Percentiles rank a stretch among this genome's conserved stretches.
Evolutionary conservation across 1,284 basidiomycete species (phyloP).

Genomic region (Heterobasidion irregulare): DNA sequence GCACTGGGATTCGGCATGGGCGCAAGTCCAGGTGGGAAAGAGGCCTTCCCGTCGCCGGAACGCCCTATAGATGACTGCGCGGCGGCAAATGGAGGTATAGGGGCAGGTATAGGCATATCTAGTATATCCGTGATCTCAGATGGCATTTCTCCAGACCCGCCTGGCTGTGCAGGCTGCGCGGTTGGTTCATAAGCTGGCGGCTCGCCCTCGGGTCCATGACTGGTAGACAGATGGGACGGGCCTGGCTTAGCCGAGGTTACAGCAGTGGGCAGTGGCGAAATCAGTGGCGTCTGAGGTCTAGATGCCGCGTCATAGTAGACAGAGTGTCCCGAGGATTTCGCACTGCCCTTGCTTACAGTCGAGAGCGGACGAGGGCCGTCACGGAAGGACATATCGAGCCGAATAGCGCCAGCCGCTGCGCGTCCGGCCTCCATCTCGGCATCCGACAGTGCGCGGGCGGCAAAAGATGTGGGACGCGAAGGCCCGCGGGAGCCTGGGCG

Average conservation of each 20-base stretch:
- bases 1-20: constrained; percentile 23
- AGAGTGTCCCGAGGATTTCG: constrained; percentile 39
- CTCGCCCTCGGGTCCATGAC: constrained; percentile 21
- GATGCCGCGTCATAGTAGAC: constrained; percentile 49
- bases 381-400: constrained; percentile 9
- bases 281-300: constrained; percentile 11
- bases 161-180: constrained; percentile 7
- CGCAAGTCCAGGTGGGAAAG: constrained; percentile 42
- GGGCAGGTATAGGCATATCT: constrained; percentile 50
- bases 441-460: constrained; percentile 22
- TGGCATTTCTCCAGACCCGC: constrained; percentile 11
- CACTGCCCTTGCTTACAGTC: constrained; percentile 40
- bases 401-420: constrained; percentile 10
- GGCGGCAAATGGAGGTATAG: constrained; percentile 35
- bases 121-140: constrained; percentile 38
- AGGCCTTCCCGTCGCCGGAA: constrained; percentile 18
- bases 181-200: constrained; percentile 28
- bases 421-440: constrained; percentile 35
- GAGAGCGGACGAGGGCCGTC: constrained; percentile 40
- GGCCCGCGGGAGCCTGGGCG: constrained; percentile 21
- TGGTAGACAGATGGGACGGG: constrained; percentile 33
- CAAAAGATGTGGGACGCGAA: constrained; percentile 13
- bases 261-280: constrained; percentile 26
- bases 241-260: constrained; percentile 7
- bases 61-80: constrained; percentile 24